Evolutionary conservation across 768 basidiomycete genomes (phyloP).

Genomic region (Mycena indigotica): DNA sequence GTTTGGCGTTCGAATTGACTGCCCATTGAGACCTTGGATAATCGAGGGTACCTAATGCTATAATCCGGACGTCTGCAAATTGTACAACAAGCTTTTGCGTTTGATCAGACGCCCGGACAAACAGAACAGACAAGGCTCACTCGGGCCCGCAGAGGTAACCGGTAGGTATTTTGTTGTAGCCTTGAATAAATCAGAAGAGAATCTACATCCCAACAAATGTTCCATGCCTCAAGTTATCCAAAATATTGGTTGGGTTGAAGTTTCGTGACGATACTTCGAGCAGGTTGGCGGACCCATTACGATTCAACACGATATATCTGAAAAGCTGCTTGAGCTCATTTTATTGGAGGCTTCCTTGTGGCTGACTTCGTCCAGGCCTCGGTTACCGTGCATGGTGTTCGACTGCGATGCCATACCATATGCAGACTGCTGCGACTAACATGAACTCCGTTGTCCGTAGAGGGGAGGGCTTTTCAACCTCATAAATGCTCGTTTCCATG

Average conservation of each 20-base stretch:
- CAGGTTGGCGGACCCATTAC: constrained; percentile 74
- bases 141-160: constrained; percentile 66
- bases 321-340: constrained; percentile 8
- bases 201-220: constrained; percentile 5
- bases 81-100: constrained; percentile 62
- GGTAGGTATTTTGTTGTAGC: constrained; percentile 66
- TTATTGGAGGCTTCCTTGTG: constrained; percentile 11
- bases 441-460: constrained; percentile 15
- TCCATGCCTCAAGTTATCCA: constrained; percentile 75
- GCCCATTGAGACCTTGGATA: constrained; percentile 56
- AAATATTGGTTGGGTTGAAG: constrained; percentile 67
- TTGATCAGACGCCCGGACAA: constrained; percentile 12
- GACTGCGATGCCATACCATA: constrained; percentile 69
- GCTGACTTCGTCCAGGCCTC: constrained; percentile 83
- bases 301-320: constrained; percentile 76
- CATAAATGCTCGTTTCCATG: constrained; percentile 68
- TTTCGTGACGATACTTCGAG: constrained; percentile 66
- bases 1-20: constrained; percentile 68
- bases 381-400: constrained; percentile 70
- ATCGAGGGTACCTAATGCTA: constrained; percentile 69
- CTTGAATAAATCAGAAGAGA: constrained; percentile 27
- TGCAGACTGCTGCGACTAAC: constrained; percentile 51
- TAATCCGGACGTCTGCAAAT: constrained; percentile 69
- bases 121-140: constrained; percentile 44
- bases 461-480: constrained; percentile 48